A percentile compares a stretch with the other conserved stretches of the same genome.
These are phyloP conservation scores for Peronosclerospora sorghi DNA, from an alignment of 352 stramenopile species.

Conservation along the genomic window DNA sequence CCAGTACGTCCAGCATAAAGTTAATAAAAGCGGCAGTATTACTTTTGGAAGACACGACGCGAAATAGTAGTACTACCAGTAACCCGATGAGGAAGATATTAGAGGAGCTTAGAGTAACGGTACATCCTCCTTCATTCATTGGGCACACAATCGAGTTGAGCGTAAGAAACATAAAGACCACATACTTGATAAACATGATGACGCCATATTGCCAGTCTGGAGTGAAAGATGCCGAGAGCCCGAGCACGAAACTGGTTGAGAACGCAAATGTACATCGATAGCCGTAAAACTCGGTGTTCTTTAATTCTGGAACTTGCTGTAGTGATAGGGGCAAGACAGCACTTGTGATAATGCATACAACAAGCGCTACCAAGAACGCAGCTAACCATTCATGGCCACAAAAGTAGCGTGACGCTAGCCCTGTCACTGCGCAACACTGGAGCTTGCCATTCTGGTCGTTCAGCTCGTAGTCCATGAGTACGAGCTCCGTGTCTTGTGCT, in stretches of 20 bases:
- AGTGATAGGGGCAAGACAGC: constrained; percentile 21
- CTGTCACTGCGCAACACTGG: constrained; percentile 17
- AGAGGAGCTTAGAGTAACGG: constrained; percentile 18
- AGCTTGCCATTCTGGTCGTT: constrained; percentile 17
- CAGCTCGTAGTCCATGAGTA: constrained; percentile 10
- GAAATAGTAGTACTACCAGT: constrained; percentile 31
- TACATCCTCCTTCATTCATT: constrained; percentile 43
- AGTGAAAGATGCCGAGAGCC: constrained; percentile 33
- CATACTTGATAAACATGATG: constrained; percentile 32
- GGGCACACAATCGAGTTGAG: constrained; percentile 46
- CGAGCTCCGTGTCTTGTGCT: constrained; percentile 18
- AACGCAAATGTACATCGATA: constrained; percentile 35
- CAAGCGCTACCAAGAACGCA: constrained; percentile 20
- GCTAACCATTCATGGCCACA: constrained; percentile 35
- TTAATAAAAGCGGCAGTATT: constrained; percentile 27
- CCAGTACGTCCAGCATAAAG: constrained; percentile 40
- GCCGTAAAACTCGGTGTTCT: constrained; percentile 40
- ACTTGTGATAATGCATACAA: constrained; percentile 23
- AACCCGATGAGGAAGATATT: constrained; percentile 28
- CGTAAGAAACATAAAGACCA: constrained; percentile 38
- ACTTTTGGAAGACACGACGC: constrained; percentile 20
- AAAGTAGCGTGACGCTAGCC: constrained; percentile 14
- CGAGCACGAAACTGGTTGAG: constrained; percentile 24
- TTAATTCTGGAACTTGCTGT: constrained; percentile 24
- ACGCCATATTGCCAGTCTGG: constrained; percentile 38